Evolutionary conservation across 192 early-diverging fungal species (phyloP).

Genomic region (Backusella sp.): DNA sequence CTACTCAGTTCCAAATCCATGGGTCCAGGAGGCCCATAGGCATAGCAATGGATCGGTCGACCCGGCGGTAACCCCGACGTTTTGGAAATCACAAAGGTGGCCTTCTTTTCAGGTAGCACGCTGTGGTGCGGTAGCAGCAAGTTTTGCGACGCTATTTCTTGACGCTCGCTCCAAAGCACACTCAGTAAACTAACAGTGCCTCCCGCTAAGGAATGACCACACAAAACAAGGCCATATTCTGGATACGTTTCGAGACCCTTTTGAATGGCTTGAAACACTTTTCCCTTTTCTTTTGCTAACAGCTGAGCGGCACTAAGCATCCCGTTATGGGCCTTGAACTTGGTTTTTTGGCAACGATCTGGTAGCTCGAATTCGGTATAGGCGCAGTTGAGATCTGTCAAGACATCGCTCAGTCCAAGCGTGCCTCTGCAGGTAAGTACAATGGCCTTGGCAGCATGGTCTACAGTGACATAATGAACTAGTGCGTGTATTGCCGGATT

Average conservation of each 20-base stretch:
- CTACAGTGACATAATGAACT: conserved; percentile 81
- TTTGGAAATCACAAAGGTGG: conserved; percentile 60
- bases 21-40: conserved; percentile 80
- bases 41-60: conserved; percentile 81
- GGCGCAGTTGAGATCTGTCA: conserved; percentile 84
- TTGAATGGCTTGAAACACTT: conserved; percentile 68
- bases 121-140: conserved; percentile 29
- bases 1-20: conserved; percentile 66
- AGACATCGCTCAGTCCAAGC: conserved; percentile 77
- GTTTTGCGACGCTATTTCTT: conserved; percentile 4
- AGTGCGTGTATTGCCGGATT: conserved; percentile 67
- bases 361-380: conserved; percentile 59
- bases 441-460: conserved; percentile 74
- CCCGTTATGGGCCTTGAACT: conserved; percentile 74
- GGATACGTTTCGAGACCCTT: conserved; percentile 71
- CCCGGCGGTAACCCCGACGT: conserved; percentile 63
- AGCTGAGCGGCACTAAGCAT: conserved; percentile 81
- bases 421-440: conserved; percentile 89
- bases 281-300: conserved; percentile 62
- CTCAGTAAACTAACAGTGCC: conserved; percentile 80
- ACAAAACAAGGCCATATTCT: conserved; percentile 80
- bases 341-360: not conserved
- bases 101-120: conserved; percentile 35
- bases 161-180: conserved; percentile 70
- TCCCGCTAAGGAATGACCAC: conserved; percentile 87